These are phyloP conservation scores for Calonectria pteridis DNA, from an alignment of 2,329 filamentous ascomycete species.

Conservation along the genomic window DNA sequence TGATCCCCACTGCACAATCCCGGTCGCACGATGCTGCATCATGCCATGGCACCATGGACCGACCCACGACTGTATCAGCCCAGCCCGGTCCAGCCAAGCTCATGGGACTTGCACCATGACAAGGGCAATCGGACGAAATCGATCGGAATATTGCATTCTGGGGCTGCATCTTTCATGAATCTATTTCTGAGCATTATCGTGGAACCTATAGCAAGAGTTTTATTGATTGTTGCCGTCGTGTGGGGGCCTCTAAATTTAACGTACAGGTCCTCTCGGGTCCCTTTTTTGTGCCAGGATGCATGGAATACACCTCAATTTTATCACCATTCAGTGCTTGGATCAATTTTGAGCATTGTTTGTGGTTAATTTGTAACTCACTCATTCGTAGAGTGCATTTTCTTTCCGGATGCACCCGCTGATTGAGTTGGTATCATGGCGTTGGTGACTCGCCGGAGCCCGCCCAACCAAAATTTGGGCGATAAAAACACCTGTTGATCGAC, in stretches of 20 bases:
- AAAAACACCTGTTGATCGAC: conserved; percentile 1
- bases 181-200: neutral
- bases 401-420: neutral
- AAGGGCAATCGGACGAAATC: neutral
- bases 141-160: neutral
- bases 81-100: neutral
- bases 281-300: neutral
- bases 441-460: neutral
- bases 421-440: neutral
- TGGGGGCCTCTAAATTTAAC: too few species aligned
- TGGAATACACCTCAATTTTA: neutral
- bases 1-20: neutral
- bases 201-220: neutral
- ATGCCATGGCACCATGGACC: neutral
- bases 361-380: neutral
- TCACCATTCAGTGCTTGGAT: too few species aligned
- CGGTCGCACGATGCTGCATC: neutral
- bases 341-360: too few species aligned
- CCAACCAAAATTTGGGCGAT: neutral
- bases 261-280: too few species aligned
- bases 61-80: neutral
- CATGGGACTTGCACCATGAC: neutral
- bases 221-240: neutral
- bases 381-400: neutral
- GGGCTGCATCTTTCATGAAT: neutral